These are phyloP conservation scores for Coniochaeta sp. DNA, from an alignment of 2,329 filamentous ascomycete genomes.

Conservation along the genomic window DNA sequence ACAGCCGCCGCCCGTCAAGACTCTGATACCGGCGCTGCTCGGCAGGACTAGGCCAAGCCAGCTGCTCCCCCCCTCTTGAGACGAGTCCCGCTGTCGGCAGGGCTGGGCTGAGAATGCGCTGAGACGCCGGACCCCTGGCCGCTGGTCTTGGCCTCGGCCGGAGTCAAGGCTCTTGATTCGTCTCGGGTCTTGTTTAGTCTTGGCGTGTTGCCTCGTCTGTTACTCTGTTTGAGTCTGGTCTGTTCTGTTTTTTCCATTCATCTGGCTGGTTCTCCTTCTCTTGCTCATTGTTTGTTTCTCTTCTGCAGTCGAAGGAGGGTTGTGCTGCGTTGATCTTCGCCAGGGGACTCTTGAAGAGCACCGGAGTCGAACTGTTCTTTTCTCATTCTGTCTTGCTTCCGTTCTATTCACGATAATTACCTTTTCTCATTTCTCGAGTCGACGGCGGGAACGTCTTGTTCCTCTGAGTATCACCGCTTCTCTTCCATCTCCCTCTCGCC, in stretches of 20 bases:
- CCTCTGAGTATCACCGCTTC: slow-evolving; percentile 2
- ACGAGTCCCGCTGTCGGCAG: neutral
- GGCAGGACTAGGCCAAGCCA: neutral
- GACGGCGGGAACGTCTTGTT: neutral
- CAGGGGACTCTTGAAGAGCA: slow-evolving; percentile 1
- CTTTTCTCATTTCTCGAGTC: neutral
- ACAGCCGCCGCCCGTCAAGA: neutral
- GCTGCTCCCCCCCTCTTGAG: neutral
- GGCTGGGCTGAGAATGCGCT: neutral
- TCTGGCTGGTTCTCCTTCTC: neutral
- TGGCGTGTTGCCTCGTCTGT: neutral
- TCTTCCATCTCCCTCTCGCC: slow-evolving; percentile 1
- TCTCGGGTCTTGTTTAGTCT: neutral
- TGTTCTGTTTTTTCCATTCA: neutral
- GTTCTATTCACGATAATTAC: neutral
- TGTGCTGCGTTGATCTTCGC: neutral
- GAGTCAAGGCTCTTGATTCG: neutral
- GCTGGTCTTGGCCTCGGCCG: neutral
- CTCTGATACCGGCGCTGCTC: neutral
- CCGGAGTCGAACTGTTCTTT: neutral
- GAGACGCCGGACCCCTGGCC: neutral
- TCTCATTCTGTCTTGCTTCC: slow-evolving; percentile 4
- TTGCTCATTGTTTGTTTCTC: neutral
- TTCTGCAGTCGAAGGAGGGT: neutral
- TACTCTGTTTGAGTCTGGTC: neutral